Conservation (phyloP, 208 protist genomes). For the Trypanosoma congolense region DNA sequence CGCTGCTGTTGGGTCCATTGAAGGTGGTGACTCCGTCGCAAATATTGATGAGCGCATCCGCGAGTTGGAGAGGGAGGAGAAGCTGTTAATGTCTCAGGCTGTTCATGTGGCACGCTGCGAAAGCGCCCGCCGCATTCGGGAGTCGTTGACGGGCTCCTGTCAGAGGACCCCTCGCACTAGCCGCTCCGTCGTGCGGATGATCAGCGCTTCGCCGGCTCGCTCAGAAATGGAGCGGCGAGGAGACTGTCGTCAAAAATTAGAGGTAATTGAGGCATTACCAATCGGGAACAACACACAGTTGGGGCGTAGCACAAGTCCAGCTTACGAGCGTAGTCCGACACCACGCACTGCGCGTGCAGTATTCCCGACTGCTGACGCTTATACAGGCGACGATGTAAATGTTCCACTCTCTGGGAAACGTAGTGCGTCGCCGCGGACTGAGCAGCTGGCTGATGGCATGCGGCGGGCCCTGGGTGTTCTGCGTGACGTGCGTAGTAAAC, state of each 20-base stretch:
- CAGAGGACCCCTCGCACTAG: conserved; percentile 19
- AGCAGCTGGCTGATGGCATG: conserved; percentile 39
- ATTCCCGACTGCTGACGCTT: conserved; percentile 7
- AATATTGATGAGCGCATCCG: conserved; percentile 58
- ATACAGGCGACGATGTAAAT: background rate
- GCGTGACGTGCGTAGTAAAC: conserved; percentile 41
- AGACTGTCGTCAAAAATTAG: background rate
- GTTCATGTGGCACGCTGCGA: conserved; percentile 45
- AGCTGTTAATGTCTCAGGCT: conserved; percentile 44
- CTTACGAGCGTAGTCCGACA: conserved; percentile 13
- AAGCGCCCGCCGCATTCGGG: conserved; percentile 61
- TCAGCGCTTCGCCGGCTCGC: conserved; percentile 1
- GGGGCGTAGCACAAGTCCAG: conserved; percentile 10
- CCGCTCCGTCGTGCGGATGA: conserved; percentile 8
- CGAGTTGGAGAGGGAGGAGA: conserved; percentile 59
- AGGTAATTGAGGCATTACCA: conserved; percentile 6
- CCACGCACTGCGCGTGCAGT: conserved; percentile 21
- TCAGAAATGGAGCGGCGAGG: background rate
- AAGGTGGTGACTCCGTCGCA: conserved; percentile 29
- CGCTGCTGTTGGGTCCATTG: conserved; percentile 6
- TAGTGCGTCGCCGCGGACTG: conserved; percentile 2
- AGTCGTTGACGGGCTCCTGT: conserved; percentile 37
- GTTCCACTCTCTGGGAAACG: background rate
- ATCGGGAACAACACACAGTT: background rate
- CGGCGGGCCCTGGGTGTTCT: conserved; percentile 68